Evolutionary conservation across 345 rosid species (phyloP).

Genomic region (Eucalyptus pauciflora): DNA sequence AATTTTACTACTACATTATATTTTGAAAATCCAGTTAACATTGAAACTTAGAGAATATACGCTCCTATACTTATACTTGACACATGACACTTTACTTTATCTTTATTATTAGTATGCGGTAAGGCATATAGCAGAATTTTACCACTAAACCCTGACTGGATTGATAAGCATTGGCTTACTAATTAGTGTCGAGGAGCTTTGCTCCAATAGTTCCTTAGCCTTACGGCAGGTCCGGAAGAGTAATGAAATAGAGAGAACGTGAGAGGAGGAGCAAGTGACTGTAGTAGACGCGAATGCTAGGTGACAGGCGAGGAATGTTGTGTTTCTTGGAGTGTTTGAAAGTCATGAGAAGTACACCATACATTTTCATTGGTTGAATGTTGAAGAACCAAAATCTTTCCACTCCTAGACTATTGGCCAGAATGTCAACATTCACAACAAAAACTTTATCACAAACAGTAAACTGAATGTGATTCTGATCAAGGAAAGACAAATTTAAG

Average conservation of each 20-base stretch:
- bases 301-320: neutral
- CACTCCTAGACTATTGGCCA: too few relatives aligned
- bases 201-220: neutral
- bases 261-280: neutral
- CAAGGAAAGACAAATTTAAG: too few relatives aligned
- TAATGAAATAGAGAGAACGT: neutral
- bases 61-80: neutral
- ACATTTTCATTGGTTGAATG: neutral
- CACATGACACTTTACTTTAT: neutral
- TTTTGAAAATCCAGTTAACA: neutral
- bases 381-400: neutral
- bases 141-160: neutral
- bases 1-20: neutral
- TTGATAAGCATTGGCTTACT: neutral
- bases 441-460: too few relatives aligned
- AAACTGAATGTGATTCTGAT: too few relatives aligned
- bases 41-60: neutral
- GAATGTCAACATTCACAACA: too few relatives aligned
- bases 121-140: neutral
- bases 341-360: neutral
- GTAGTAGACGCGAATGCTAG: neutral
- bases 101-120: neutral
- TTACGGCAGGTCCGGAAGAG: neutral
- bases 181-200: neutral
- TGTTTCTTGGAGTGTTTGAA: neutral